Conservation (phyloP, 768 basidiomycete genomes). For the Lentinula aciculospora region DNA sequence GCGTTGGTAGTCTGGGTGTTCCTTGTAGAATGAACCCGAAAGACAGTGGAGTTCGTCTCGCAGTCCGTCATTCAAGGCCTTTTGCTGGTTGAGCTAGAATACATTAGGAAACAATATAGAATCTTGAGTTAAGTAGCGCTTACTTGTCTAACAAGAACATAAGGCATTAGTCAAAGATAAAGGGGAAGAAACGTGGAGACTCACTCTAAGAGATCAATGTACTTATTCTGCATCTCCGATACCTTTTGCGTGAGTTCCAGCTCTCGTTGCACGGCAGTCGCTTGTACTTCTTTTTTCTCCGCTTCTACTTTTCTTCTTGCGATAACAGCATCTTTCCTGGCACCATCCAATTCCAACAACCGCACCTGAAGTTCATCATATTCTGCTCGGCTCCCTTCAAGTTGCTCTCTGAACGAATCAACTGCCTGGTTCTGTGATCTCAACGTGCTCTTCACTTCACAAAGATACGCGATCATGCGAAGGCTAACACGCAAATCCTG, state of each 20-base stretch:
- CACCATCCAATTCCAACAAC: slow-evolving; percentile 30
- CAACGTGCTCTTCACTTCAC: slow-evolving; percentile 39
- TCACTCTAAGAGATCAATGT: slow-evolving; percentile 4
- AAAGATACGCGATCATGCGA: slow-evolving; percentile 44
- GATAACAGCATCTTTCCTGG: slow-evolving; percentile 44
- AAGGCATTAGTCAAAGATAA: neutral
- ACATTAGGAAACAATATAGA: neutral
- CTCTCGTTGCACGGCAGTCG: neutral
- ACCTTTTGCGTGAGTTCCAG: slow-evolving; percentile 5
- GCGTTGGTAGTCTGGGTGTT: neutral
- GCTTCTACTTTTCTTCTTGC: slow-evolving; percentile 27
- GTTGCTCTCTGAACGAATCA: slow-evolving; percentile 19
- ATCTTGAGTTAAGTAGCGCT: neutral
- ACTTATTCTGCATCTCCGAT: slow-evolving; percentile 7
- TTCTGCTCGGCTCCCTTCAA: slow-evolving; percentile 12
- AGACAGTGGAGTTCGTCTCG: slow-evolving; percentile 1
- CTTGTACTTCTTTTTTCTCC: neutral
- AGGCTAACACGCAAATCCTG: slow-evolving; percentile 44
- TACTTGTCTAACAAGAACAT: neutral
- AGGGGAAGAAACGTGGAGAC: neutral
- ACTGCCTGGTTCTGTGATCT: slow-evolving; percentile 26
- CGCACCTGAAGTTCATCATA: slow-evolving; percentile 20
- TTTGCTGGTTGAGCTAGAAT: slow-evolving; percentile 2
- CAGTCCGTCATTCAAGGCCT: slow-evolving; percentile 1
- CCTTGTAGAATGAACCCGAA: neutral